Percentiles rank a stretch among this genome's conserved stretches.
phyloP scores from a whole-genome alignment of 768 basidiomycete species.

The Auriscalpium microsporum region DNA sequence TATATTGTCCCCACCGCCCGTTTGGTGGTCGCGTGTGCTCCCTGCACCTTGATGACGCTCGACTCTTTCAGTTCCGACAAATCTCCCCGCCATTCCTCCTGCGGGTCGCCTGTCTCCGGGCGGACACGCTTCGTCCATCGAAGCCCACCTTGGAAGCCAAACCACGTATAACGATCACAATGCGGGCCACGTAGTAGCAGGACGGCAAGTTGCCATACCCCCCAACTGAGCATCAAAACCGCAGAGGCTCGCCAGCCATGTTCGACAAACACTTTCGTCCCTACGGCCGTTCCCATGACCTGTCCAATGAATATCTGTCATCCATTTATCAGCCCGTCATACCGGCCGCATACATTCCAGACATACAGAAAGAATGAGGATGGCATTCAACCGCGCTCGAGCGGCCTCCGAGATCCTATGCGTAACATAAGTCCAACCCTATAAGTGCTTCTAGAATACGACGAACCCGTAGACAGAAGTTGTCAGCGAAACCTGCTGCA shows the following conservation, averaged over 20 bases:
- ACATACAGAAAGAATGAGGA: conserved; percentile 8
- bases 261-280: conserved; percentile 26
- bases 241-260: conserved; percentile 25
- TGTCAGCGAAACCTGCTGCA: conserved; percentile 26
- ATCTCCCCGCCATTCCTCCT: too few species aligned
- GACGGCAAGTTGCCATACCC: conserved; percentile 20
- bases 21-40: too few species aligned
- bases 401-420: conserved; percentile 1
- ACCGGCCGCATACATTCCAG: neutral
- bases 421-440: neutral
- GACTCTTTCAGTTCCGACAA: too few species aligned
- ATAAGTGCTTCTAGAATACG: neutral
- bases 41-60: too few species aligned
- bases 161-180: conserved; percentile 7
- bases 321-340: neutral
- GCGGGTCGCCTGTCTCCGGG: too few species aligned
- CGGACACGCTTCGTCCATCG: conserved; percentile 4
- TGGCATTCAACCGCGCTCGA: conserved; percentile 7
- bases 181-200: conserved; percentile 25
- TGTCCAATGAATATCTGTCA: conserved; percentile 20
- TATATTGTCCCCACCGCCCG: too few species aligned
- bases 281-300: conserved; percentile 29
- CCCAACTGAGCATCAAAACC: conserved; percentile 20
- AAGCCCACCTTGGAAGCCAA: conserved; percentile 8
- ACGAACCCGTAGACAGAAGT: conserved; percentile 5